Evolutionary conservation across 305 asterid species (phyloP).

Genomic region (Fraxinus baroniana): DNA sequence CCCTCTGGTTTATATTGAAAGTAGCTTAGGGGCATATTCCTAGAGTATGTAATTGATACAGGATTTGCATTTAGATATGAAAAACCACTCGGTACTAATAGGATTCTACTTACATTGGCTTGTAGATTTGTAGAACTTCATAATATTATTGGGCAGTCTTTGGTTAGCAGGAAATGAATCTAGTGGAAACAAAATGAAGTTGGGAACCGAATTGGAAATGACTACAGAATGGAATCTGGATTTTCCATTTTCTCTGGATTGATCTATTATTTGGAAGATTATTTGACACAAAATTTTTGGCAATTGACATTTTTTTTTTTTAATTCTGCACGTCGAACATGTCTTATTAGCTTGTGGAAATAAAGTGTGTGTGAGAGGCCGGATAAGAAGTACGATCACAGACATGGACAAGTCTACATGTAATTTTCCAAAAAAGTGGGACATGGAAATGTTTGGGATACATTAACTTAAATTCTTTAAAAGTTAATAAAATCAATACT

Average conservation of each 20-base stretch:
- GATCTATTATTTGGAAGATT: background rate
- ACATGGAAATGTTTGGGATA: background rate
- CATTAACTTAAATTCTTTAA: background rate
- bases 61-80: background rate
- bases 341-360: background rate
- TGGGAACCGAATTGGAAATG: background rate
- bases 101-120: background rate
- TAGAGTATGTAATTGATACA: background rate
- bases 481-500: background rate
- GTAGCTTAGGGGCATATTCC: background rate
- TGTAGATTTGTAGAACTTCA: background rate
- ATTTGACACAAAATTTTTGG: background rate
- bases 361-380: background rate
- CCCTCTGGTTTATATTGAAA: background rate
- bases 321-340: background rate
- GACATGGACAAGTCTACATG: background rate
- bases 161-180: background rate
- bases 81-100: background rate
- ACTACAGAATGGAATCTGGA: background rate
- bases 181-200: background rate
- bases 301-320: background rate
- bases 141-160: background rate
- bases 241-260: background rate
- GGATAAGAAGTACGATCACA: background rate
- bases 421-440: background rate